These are phyloP conservation scores for Solanum corneliomulleri DNA, from an alignment of 257 asterid genomes.

Conservation along the genomic window DNA sequence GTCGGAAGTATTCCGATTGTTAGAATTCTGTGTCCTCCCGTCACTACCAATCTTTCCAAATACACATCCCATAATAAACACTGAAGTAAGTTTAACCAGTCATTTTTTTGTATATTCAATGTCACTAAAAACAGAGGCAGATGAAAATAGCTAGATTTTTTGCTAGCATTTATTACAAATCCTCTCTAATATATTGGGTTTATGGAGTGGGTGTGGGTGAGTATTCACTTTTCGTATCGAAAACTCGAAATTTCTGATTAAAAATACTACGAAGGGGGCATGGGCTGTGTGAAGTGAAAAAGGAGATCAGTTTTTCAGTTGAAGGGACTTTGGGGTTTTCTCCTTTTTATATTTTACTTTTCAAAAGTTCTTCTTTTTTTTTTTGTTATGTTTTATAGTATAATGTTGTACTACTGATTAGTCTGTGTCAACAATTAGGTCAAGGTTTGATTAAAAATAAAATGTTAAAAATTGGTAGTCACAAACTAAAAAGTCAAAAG, in stretches of 20 bases:
- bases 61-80: conserved; percentile 9
- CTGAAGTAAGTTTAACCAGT: not conserved
- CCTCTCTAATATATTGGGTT: not conserved
- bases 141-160: not conserved
- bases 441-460: not conserved
- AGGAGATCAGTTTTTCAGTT: conserved; percentile 1
- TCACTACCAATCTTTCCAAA: not conserved
- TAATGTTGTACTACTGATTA: not conserved
- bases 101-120: not conserved
- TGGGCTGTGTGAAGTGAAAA: not conserved
- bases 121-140: not conserved
- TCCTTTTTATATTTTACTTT: not conserved
- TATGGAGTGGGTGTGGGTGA: not conserved
- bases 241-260: too few species aligned
- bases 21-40: not conserved
- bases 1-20: not conserved
- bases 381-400: not conserved
- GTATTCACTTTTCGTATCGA: not conserved
- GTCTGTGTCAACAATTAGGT: not conserved
- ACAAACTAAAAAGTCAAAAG: not conserved
- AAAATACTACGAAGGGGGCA: not conserved
- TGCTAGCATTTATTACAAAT: not conserved
- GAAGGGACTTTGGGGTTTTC: not conserved
- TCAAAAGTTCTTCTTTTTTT: not conserved
- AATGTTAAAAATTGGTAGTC: not conserved